Base-by-base conservation (phyloP, 306 rosid genomes). In the Castanea crenata region DNA sequence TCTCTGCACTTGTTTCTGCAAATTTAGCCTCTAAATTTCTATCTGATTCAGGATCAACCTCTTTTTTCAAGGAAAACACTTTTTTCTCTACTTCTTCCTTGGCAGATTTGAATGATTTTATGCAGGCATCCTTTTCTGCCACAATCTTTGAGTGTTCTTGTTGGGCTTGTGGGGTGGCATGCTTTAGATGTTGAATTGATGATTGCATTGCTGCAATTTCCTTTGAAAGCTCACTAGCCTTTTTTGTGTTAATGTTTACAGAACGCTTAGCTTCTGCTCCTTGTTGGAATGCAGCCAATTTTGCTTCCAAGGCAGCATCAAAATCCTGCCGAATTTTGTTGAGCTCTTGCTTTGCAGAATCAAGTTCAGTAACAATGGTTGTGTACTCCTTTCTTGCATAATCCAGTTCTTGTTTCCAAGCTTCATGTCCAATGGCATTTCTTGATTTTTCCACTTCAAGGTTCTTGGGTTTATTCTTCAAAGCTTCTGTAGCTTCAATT, bases 181-280 rank as follows among this genome's bases (percentile, higher is more conserved):
- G 80, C 74, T 84, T 86, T 56, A 91, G 75, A 62, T 91, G 86
- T 65, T 85, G 89, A 64, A 84, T 84, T 5, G 95, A 89, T 46
- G 79, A 85, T 32, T 81, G 87, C 90, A 89, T 84, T 64, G 64
- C 78, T 31, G 85, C 73, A 68, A 89, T 85, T 83, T 94, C 86
- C 82, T 81, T 83, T 0, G 94, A 80, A 34, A 94, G 85, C 76
- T 92, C 91, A 12, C 68, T 35, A 6, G 69, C 81, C 76, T 91
- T 89, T 67, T 92, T 94, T 0, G 90, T 78, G 79, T 88, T 87
- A 1, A 86, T 62, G 12, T 89, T 87, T 0, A 90, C 93, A 0
- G 90, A 80, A 64, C 92, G 89, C 56, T 88, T 92, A 6, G 96
- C 98, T 80, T 94, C 98, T n/a, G 85, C 96, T 6, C 89, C 94